Base-by-base conservation (phyloP, 176 grass and related monocot species). In the Eleusine indica region DNA sequence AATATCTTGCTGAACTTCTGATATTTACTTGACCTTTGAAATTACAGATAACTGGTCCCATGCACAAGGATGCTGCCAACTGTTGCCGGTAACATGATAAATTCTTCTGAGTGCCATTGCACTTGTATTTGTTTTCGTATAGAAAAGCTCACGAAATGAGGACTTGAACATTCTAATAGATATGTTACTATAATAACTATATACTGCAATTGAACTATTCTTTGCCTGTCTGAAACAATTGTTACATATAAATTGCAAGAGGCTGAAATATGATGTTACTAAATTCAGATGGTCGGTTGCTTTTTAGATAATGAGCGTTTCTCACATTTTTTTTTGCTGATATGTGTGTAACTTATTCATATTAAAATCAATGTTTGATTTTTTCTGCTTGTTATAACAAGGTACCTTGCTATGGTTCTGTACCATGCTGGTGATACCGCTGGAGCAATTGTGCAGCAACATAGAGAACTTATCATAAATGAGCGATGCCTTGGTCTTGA, bases 391-490 rank as follows among this genome's bases (percentile, higher is more conserved):
- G 61, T 75, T 73, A 76, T 75, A 94, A 96, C 71, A 96, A 99
- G 96, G 84, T 99, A 94, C 86, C 89, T 99, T 43, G 96, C 93
- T 76, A 96, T 94, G 89, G 91, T 99, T 85, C 77, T 99, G 49
- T 99, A 94, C 75, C 96, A 99, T 90, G 96, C 96, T 76, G 91
- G 96, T 53, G 96, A 99, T 88, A 77, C 77, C 44, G 84, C 91
- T 58, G 96, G 93, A 84, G 96, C 96, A 86, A 89, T 99, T 75
- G 96, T 96, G 70, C 96, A 99, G 68, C 96, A 99, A 71, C 96
- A 96, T 75, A 94, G 92, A 74, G 96, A 99, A 71, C 89, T 99
- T 64, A 99, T 99, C 57, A 99, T 99, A 91, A 99, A 99, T 49
- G 96, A 99, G 70, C 79, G 96, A 48, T 99, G 93, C 63, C 85